Conservation (phyloP, 495 filamentous ascomycete genomes). For the Aspergillus heteromorphus region DNA sequence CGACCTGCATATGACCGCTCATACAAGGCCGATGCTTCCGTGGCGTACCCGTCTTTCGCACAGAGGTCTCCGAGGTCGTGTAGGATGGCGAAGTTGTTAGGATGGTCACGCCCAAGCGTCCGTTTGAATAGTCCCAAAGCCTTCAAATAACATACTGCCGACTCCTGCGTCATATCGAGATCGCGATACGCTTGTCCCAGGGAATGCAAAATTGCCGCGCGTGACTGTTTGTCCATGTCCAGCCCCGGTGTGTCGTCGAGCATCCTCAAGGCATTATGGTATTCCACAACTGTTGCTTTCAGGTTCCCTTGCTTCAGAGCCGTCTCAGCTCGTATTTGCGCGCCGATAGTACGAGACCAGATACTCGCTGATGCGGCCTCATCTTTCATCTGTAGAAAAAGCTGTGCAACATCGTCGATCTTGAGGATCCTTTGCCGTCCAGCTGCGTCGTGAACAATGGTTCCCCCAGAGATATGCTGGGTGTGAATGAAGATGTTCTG, state of each 20-base stretch:
- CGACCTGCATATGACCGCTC: conserved; percentile 28
- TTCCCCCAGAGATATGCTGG: conserved; percentile 21
- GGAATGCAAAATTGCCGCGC: conserved; percentile 22
- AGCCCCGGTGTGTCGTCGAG: conserved; percentile 18
- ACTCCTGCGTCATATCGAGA: conserved; percentile 20
- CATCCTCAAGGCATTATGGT: conserved; percentile 21
- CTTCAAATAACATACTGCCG: conserved; percentile 25
- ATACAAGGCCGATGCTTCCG: conserved; percentile 26
- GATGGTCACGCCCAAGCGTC: conserved; percentile 22
- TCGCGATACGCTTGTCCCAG: conserved; percentile 22
- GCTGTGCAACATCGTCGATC: conserved; percentile 24
- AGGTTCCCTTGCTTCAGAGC: conserved; percentile 18
- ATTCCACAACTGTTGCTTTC: conserved; percentile 19
- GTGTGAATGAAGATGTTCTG: conserved; percentile 24
- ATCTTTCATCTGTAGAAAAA: conserved; percentile 23
- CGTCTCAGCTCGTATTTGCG: conserved; percentile 17
- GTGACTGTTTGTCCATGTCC: conserved; percentile 20
- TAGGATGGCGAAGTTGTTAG: conserved; percentile 22
- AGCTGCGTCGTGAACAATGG: conserved; percentile 24
- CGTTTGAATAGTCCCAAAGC: conserved; percentile 24
- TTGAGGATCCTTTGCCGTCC: conserved; percentile 25
- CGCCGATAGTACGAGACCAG: conserved; percentile 14
- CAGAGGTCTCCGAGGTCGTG: conserved; percentile 25
- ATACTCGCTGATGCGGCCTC: conserved; percentile 12
- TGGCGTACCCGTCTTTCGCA: conserved; percentile 27